phyloP scores from a whole-genome alignment of 2,329 filamentous ascomycete species.

The Nigrospora osmanthi region DNA sequence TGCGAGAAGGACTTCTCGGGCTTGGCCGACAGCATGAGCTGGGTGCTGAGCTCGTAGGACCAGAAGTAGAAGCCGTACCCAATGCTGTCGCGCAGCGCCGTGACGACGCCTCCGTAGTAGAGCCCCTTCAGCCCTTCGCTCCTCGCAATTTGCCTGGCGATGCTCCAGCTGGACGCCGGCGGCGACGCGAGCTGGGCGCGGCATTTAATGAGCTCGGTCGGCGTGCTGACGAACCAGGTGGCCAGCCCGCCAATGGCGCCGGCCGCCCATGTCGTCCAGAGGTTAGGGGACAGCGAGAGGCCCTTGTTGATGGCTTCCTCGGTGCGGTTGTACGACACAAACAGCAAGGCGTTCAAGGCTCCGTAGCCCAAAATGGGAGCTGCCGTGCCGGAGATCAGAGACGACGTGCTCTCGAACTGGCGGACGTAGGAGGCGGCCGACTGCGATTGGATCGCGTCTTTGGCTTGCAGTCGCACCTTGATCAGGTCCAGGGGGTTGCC shows the following conservation, averaged over 20 bases:
- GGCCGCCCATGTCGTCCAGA: slow-evolving; percentile 67
- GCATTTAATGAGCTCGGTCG: slow-evolving; percentile 88
- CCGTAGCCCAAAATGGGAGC: slow-evolving; percentile 87
- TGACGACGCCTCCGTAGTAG: slow-evolving; percentile 76
- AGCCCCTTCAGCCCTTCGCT: slow-evolving; percentile 58
- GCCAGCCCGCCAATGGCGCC: slow-evolving; percentile 77
- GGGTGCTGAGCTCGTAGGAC: slow-evolving; percentile 74
- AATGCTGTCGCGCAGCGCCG: slow-evolving; percentile 74
- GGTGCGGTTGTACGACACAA: slow-evolving; percentile 85
- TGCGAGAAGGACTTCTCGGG: slow-evolving; percentile 19
- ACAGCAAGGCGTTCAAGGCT: slow-evolving; percentile 82
- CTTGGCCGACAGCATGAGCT: slow-evolving; percentile 35
- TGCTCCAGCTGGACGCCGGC: slow-evolving; percentile 49
- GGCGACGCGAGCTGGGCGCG: slow-evolving; percentile 60
- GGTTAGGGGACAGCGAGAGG: slow-evolving; percentile 30
- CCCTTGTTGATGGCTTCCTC: slow-evolving; percentile 49
- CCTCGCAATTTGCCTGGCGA: slow-evolving; percentile 54
- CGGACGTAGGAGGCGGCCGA: slow-evolving; percentile 14
- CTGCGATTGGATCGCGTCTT: slow-evolving; percentile 16
- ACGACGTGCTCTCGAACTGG: slow-evolving; percentile 26
- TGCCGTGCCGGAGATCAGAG: slow-evolving; percentile 58
- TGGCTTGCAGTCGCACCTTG: slow-evolving; percentile 69
- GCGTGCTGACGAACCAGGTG: slow-evolving; percentile 78
- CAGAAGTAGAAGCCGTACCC: slow-evolving; percentile 99
- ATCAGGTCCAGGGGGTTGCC: slow-evolving; percentile 76